Evolutionary conservation across 192 early-diverging fungal genomes (phyloP).

Genomic region (Phycomyces nitens): DNA sequence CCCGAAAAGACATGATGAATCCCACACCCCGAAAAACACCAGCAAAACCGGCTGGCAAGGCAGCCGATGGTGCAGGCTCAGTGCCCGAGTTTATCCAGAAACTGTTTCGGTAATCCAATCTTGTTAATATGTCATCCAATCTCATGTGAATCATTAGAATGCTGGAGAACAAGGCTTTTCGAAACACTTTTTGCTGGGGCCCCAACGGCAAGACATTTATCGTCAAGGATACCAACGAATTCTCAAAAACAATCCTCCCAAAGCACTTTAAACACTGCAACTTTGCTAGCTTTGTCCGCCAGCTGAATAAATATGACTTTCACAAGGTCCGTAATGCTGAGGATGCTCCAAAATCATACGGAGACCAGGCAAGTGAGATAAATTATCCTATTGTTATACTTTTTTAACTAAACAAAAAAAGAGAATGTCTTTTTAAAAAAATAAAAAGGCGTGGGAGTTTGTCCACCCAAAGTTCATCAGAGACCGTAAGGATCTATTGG

Average conservation of each 20-base stretch:
- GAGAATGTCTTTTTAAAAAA: too few species aligned
- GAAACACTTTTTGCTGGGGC: slow-evolving; percentile 60
- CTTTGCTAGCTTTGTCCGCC: slow-evolving; percentile 66
- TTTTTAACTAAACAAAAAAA: too few species aligned
- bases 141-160: slow-evolving; percentile 43
- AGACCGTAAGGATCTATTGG: slow-evolving; percentile 16
- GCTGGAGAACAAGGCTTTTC: slow-evolving; percentile 61
- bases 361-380: slow-evolving; percentile 44
- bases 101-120: slow-evolving; percentile 16
- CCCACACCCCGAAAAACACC: too few species aligned
- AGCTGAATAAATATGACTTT: slow-evolving; percentile 79
- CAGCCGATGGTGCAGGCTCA: slow-evolving; percentile 9
- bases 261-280: slow-evolving; percentile 72
- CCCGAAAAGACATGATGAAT: too few species aligned
- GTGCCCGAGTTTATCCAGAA: slow-evolving; percentile 30
- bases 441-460: slow-evolving; percentile 13
- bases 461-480: slow-evolving; percentile 12
- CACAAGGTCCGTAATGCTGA: slow-evolving; percentile 65
- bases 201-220: slow-evolving; percentile 62
- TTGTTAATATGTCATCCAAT: not conserved
- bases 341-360: slow-evolving; percentile 43
- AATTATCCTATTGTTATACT: not conserved
- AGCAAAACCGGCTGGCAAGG: not conserved
- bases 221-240: slow-evolving; percentile 68
- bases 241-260: slow-evolving; percentile 62